phyloP scores from a whole-genome alignment of 202 grass and related monocot species.

The Eragrostis tef region DNA sequence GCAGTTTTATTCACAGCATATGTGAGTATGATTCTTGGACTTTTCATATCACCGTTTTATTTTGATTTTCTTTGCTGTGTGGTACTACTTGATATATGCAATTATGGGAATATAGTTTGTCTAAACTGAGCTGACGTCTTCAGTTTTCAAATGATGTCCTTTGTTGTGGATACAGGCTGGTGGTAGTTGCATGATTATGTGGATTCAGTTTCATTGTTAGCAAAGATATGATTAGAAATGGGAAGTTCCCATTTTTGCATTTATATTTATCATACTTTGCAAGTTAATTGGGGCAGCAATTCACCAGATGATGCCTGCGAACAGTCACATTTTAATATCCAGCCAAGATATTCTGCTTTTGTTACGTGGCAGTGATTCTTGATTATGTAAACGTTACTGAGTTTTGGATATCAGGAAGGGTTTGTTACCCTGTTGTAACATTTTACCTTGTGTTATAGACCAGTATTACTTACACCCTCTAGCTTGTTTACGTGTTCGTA shows the following conservation, averaged over 20 bases:
- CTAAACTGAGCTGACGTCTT: neutral
- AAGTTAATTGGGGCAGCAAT: neutral
- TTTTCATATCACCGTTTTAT: constrained; percentile 11
- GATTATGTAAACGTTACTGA: neutral
- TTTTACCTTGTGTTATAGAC: neutral
- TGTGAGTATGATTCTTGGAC: constrained; percentile 55
- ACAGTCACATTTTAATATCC: constrained; percentile 18
- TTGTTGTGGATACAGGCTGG: neutral
- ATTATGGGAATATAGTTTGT: constrained; percentile 1
- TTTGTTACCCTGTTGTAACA: neutral
- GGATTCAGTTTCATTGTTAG: constrained; percentile 15
- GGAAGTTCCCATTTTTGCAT: neutral
- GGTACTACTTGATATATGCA: constrained; percentile 6
- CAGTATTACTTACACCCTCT: too few relatives aligned
- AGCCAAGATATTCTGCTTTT: constrained; percentile 11
- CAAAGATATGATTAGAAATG: constrained; percentile 1
- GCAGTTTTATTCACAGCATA: constrained; percentile 70
- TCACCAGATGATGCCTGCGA: constrained; percentile 10
- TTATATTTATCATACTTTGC: neutral
- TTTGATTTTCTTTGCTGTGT: constrained; percentile 4
- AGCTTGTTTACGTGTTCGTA: too few relatives aligned
- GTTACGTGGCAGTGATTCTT: neutral
- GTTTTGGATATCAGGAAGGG: constrained; percentile 7
- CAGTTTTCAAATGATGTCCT: constrained; percentile 4
- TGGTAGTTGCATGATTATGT: neutral